phyloP scores from a whole-genome alignment of 352 stramenopile species.

The Globisporangium paddicum region DNA sequence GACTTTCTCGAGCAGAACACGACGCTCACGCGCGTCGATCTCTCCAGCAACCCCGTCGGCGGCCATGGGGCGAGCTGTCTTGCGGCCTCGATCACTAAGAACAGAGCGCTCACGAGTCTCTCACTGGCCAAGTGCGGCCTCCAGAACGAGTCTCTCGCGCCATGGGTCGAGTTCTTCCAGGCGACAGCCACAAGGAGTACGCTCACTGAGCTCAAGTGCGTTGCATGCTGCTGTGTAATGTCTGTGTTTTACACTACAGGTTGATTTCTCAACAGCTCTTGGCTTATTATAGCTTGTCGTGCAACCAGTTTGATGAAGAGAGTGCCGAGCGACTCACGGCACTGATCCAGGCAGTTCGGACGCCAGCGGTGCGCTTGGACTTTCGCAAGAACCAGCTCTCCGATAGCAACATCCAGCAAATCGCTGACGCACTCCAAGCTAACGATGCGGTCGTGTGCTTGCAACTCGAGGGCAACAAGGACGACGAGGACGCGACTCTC shows the following conservation, averaged over 20 bases:
- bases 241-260: neutral
- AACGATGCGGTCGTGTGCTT: slow-evolving; percentile 22
- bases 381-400: slow-evolving; percentile 28
- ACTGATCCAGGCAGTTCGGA: slow-evolving; percentile 21
- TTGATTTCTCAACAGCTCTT: neutral
- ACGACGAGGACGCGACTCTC: slow-evolving; percentile 20
- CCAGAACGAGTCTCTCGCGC: slow-evolving; percentile 21
- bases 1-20: slow-evolving; percentile 44
- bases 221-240: slow-evolving; percentile 2
- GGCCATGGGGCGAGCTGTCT: slow-evolving; percentile 32
- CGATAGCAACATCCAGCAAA: slow-evolving; percentile 12
- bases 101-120: slow-evolving; percentile 19
- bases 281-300: slow-evolving; percentile 17
- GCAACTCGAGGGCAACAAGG: slow-evolving; percentile 28
- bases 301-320: slow-evolving; percentile 39
- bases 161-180: slow-evolving; percentile 26
- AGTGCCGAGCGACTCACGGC: slow-evolving; percentile 18
- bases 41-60: slow-evolving; percentile 29
- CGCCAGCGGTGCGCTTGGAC: slow-evolving; percentile 21
- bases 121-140: slow-evolving; percentile 27
- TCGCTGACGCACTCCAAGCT: slow-evolving; percentile 23
- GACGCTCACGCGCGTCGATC: slow-evolving; percentile 32
- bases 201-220: slow-evolving; percentile 22
- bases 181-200: slow-evolving; percentile 13
- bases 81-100: slow-evolving; percentile 24